A percentile compares a stretch with the other conserved stretches of the same genome.
These are phyloP conservation scores for Phlyctochytrium planicorne DNA, from an alignment of 192 early-diverging fungal genomes.

Conservation along the genomic window DNA sequence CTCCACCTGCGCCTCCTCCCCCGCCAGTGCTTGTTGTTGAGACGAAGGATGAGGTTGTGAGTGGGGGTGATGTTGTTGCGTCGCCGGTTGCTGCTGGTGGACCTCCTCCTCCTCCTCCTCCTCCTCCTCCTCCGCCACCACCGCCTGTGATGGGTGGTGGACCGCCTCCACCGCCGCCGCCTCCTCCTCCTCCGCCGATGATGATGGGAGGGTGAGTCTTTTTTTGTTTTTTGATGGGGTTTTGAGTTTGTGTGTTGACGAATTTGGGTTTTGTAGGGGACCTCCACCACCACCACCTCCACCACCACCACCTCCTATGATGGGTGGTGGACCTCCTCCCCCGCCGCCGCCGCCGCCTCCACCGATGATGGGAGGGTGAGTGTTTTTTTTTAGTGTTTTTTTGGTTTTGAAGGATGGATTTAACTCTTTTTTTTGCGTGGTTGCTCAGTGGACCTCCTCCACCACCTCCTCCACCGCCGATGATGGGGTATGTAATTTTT, in stretches of 20 bases:
- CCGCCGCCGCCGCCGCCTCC: slow-evolving; percentile 16
- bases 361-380: neutral
- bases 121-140: slow-evolving; percentile 38
- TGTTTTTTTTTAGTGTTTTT: slow-evolving; percentile 15
- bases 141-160: slow-evolving; percentile 32
- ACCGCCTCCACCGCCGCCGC: slow-evolving; percentile 23
- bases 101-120: slow-evolving; percentile 27
- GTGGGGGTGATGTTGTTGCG: too few relatives aligned
- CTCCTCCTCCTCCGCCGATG: slow-evolving; percentile 37
- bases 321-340: neutral
- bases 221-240: neutral
- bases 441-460: too few relatives aligned
- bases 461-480: too few relatives aligned
- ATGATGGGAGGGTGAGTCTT: slow-evolving; percentile 12
- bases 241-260: neutral
- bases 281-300: slow-evolving; percentile 25
- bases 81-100: neutral
- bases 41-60: too few relatives aligned
- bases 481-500: too few relatives aligned
- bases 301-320: slow-evolving; percentile 19
- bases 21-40: slow-evolving; percentile 26
- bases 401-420: slow-evolving; percentile 1
- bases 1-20: slow-evolving; percentile 36
- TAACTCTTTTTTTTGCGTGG: too few relatives aligned
- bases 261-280: neutral